Percentiles rank a stretch among this genome's conserved stretches.
Evolutionary conservation across 2,329 filamentous ascomycete genomes (phyloP).

Genomic region (Trichoderma brevicompactum): DNA sequence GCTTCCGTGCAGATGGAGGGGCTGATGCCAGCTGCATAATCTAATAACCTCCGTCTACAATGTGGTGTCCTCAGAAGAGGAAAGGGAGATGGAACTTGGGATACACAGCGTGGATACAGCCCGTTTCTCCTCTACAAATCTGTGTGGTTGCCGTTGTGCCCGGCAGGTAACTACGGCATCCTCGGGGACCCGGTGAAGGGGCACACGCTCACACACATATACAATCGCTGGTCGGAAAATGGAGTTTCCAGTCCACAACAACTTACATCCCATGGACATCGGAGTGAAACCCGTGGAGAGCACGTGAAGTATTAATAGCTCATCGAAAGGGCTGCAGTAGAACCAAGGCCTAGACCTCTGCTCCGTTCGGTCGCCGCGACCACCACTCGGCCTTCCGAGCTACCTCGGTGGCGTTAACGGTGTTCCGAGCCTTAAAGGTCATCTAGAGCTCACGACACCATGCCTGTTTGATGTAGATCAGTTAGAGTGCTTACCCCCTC

Average conservation of each 20-base stretch:
- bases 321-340: neutral
- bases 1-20: neutral
- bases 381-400: constrained; percentile 14
- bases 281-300: neutral
- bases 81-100: neutral
- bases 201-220: too few relatives aligned
- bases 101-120: neutral
- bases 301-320: neutral
- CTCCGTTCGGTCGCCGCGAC: constrained; percentile 27
- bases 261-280: neutral
- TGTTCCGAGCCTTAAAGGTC: constrained; percentile 18
- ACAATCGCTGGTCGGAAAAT: neutral
- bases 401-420: constrained; percentile 19
- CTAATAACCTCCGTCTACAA: neutral
- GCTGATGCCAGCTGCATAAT: neutral
- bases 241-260: neutral
- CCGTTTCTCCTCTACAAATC: neutral
- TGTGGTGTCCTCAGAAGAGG: neutral
- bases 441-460: neutral
- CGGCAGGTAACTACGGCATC: constrained; percentile 10
- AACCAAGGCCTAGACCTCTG: neutral
- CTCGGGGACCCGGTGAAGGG: neutral
- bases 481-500: neutral
- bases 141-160: neutral
- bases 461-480: neutral